phyloP scores from a whole-genome alignment of 2,329 filamentous ascomycete species.

The Kalaharituber pfeilii region DNA sequence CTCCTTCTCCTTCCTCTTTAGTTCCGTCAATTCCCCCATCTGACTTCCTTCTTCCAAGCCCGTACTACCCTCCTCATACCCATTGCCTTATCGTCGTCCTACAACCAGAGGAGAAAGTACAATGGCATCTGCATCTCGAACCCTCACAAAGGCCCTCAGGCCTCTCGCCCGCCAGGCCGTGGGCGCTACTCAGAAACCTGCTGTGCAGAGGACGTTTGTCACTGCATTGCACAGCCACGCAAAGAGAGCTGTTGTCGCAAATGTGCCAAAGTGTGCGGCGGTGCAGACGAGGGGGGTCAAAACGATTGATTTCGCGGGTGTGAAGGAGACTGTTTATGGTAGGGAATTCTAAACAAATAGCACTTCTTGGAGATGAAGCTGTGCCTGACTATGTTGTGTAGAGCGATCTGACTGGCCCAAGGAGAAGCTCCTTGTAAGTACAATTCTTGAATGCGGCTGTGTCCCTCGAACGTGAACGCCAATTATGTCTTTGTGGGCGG shows the following conservation, averaged over 20 bases:
- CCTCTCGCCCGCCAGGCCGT: slow-evolving; percentile 46
- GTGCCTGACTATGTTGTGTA: slow-evolving; percentile 27
- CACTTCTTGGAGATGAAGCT: not conserved
- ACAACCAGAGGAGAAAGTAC: slow-evolving; percentile 1
- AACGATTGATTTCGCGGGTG: slow-evolving; percentile 96
- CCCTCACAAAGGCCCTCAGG: slow-evolving; percentile 50
- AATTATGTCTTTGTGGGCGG: too few relatives aligned
- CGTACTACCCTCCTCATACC: slow-evolving; percentile 3
- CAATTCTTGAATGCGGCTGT: too few relatives aligned
- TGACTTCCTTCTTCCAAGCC: slow-evolving; percentile 4
- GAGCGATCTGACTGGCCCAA: slow-evolving; percentile 97
- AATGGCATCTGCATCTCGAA: slow-evolving; percentile 52
- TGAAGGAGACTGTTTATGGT: slow-evolving; percentile 91
- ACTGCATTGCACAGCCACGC: slow-evolving; percentile 29
- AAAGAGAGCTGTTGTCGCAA: slow-evolving; percentile 31
- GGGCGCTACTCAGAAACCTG: slow-evolving; percentile 43
- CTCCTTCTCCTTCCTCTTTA: not conserved
- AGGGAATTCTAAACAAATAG: too few relatives aligned
- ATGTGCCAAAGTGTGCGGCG: slow-evolving; percentile 33
- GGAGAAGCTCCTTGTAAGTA: slow-evolving; percentile 86
- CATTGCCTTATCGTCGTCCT: not conserved
- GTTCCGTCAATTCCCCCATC: too few relatives aligned
- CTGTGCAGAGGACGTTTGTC: slow-evolving; percentile 34
- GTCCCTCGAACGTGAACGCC: too few relatives aligned
- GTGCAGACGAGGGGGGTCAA: slow-evolving; percentile 76